phyloP scores from a whole-genome alignment of 345 rosid species.

The Gynandropsis gynandra region DNA sequence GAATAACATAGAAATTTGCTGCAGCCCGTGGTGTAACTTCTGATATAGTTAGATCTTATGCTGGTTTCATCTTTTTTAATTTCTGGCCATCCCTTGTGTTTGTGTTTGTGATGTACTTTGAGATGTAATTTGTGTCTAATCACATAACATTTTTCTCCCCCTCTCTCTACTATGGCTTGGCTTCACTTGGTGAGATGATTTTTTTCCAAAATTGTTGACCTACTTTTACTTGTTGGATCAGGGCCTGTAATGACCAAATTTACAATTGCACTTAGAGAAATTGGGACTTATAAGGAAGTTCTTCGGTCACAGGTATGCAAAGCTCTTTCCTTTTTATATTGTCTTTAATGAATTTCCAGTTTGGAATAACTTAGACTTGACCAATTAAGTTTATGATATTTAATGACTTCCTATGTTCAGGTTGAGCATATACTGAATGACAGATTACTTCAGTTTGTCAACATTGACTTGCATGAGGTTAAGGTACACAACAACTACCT shows the following conservation, averaged over 20 bases:
- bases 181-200: too few species aligned
- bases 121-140: too few species aligned
- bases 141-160: too few species aligned
- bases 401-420: constrained; percentile 34
- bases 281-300: constrained; percentile 96
- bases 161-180: too few species aligned
- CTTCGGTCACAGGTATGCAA: constrained; percentile 83
- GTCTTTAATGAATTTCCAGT: neutral
- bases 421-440: constrained; percentile 96
- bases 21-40: constrained; percentile 2
- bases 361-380: constrained; percentile 2
- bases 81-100: too few species aligned
- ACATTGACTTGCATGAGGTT: constrained; percentile 79
- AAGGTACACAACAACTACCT: constrained; percentile 55
- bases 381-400: constrained; percentile 6
- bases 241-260: constrained; percentile 99
- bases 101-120: too few species aligned
- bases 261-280: constrained; percentile 96
- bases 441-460: constrained; percentile 80
- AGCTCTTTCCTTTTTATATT: too few species aligned
- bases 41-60: too few species aligned
- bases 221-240: constrained; percentile 27
- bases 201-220: constrained; percentile 14
- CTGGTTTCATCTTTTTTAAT: too few species aligned
- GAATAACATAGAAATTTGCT: constrained; percentile 4